Conservation (phyloP, 2,329 filamentous ascomycete genomes). For the Colletotrichum lini region DNA sequence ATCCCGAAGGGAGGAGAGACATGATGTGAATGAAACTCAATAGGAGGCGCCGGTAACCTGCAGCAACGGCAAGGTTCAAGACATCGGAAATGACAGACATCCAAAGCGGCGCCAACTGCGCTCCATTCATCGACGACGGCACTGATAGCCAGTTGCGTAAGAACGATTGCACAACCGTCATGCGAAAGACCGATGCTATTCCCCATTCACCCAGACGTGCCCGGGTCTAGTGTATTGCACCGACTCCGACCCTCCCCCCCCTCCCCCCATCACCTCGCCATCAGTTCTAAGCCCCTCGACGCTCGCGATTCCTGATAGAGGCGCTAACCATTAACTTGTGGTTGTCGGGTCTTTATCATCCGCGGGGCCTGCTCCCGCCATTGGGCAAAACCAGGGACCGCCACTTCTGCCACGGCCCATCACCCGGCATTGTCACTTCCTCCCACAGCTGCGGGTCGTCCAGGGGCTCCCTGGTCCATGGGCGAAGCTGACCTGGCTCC, state of each 20-base stretch:
- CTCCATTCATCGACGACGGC: background rate
- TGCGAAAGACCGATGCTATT: background rate
- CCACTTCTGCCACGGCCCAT: conserved; percentile 4
- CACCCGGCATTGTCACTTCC: background rate
- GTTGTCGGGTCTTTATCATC: background rate
- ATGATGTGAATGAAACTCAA: background rate
- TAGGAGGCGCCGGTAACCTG: too few species aligned
- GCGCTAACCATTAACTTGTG: background rate
- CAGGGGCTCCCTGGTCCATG: background rate
- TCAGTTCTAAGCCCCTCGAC: background rate
- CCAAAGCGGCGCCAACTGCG: background rate
- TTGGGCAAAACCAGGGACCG: conserved; percentile 9
- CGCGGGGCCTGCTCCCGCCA: background rate
- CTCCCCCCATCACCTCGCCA: background rate
- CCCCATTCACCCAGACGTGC: background rate
- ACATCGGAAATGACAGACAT: background rate
- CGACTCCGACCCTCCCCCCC: too few species aligned
- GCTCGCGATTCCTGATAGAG: background rate
- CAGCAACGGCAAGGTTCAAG: conserved; percentile 5
- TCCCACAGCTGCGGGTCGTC: background rate
- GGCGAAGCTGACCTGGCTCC: conserved; percentile 14
- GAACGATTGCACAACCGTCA: background rate
- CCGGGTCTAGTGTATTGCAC: background rate
- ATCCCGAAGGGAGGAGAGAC: background rate
- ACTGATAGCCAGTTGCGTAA: background rate